Base-by-base conservation (phyloP, 176 grass and related monocot genomes). In the Puccinellia tenuiflora region DNA sequence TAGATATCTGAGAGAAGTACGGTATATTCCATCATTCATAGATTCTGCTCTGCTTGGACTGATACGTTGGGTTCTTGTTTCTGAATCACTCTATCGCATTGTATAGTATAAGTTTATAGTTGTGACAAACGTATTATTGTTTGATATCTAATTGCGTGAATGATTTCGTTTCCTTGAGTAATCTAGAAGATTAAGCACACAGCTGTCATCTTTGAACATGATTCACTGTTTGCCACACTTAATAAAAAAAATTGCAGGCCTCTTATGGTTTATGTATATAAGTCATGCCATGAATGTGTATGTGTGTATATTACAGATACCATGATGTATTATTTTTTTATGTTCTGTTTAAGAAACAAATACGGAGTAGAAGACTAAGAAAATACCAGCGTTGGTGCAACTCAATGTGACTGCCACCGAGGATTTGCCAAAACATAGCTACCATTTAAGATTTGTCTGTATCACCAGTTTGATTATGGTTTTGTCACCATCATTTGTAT, bases 1-100 rank as follows among this genome's bases (percentile, higher is more conserved):
- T 71, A 45, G 68, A 71, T 25, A 71, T 71, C 6, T 25, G 68
- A 71, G 68, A 71, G 60, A 31, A 33, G 68, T 71, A 71, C 68
- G 26, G 13, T 71, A 22, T 68, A 16, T 71, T 25, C 68, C 39
- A 3, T 70, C 37, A 22, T 71, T 71, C 11, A 10, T 45, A 45
- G 38, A 71, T 71, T 71, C 39, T 71, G 21, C 22, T 45, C 39
- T 71, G 39, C 68, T 45, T 71, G 39, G n/a, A 71, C 39, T 45
- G 68, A 71, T 24, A 69, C 2, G 20, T 40, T 71, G 0, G 43
- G 68, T 45, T 69, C 66, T 42, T 69, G 37, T 42, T 40, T 69
- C 35, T 42, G 66, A 69, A 42, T 42, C 66, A 69, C 12, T 68
- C 66, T 69, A 42, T 13, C 33, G 12, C 16, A 7, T 38, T 67